Evolutionary conservation across 1,139 yeast genomes (phyloP).

Genomic region (Candida tropicalis): DNA sequence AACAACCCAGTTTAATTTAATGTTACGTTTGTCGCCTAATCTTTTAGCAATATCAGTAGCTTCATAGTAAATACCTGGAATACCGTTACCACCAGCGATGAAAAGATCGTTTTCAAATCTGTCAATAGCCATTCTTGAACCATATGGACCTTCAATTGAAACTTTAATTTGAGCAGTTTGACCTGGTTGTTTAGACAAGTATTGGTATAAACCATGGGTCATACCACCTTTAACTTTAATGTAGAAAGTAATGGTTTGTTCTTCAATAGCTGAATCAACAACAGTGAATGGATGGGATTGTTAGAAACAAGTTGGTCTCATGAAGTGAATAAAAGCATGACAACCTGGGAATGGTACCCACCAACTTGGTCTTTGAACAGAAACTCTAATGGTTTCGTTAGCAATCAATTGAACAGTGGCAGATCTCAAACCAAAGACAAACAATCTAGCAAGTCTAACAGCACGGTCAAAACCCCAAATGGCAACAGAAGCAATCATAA

Average conservation of each 20-base stretch:
- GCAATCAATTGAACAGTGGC: constrained; percentile 53
- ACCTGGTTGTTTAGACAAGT: constrained; percentile 51
- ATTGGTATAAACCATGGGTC: constrained; percentile 43
- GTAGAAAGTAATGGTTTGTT: constrained; percentile 35
- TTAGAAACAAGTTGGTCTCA: constrained; percentile 50
- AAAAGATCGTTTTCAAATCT: constrained; percentile 57
- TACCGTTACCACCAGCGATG: constrained; percentile 74
- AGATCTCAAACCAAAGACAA: constrained; percentile 48
- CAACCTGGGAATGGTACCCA: constrained; percentile 47
- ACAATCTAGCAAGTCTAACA: constrained; percentile 52
- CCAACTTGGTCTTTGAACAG: constrained; percentile 34
- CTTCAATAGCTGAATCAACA: constrained; percentile 36
- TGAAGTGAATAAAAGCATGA: constrained; percentile 42
- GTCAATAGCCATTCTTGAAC: constrained; percentile 34
- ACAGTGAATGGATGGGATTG: constrained; percentile 62
- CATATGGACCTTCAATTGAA: constrained; percentile 48
- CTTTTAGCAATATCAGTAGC: constrained; percentile 28
- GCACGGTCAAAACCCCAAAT: constrained; percentile 67
- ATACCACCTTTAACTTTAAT: constrained; percentile 48
- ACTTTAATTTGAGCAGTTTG: constrained; percentile 35
- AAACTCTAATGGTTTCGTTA: constrained; percentile 46
- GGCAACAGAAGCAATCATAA: constrained; percentile 55
- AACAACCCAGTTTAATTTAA: constrained; percentile 39
- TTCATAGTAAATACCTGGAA: constrained; percentile 53
- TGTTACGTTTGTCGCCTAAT: constrained; percentile 14